A percentile compares a stretch with the other conserved stretches of the same genome.
phyloP scores from a whole-genome alignment of 176 grass and related monocot species.

The bread wheat (Triticum aestivum) region DNA sequence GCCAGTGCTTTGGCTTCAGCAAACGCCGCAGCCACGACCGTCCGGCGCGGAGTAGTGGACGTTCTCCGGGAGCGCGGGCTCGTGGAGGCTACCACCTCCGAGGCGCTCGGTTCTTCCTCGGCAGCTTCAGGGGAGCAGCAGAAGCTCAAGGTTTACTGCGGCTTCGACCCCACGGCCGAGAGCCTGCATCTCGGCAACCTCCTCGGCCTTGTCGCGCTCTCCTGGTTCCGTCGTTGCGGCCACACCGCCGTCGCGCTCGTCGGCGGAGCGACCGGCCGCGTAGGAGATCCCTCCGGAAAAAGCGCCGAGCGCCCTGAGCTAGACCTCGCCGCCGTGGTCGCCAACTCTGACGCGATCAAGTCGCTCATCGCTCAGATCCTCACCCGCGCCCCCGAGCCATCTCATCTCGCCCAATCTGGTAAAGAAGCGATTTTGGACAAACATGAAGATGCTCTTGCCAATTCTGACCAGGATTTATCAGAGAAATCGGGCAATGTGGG shows the following conservation, averaged over 20 bases:
- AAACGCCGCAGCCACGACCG: not conserved
- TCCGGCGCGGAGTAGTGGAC: constrained; percentile 53
- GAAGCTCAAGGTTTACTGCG: constrained; percentile 72
- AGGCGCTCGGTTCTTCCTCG: constrained; percentile 35
- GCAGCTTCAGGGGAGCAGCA: constrained; percentile 20
- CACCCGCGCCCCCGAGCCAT: constrained; percentile 24
- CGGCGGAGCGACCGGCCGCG: constrained; percentile 76
- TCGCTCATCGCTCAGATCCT: constrained; percentile 54
- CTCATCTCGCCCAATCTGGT: not conserved
- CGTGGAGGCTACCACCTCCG: constrained; percentile 73
- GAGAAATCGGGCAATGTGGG: constrained; percentile 1
- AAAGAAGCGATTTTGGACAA: not conserved
- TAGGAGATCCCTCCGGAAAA: constrained; percentile 86
- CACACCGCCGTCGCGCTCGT: constrained; percentile 75
- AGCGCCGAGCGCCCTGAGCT: constrained; percentile 81
- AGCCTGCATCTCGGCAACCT: constrained; percentile 91
- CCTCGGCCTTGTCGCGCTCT: constrained; percentile 77
- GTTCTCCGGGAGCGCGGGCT: constrained; percentile 85
- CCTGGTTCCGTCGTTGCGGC: constrained; percentile 91
- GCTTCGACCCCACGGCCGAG: constrained; percentile 90
- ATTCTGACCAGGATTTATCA: constrained; percentile 2
- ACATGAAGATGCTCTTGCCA: constrained; percentile 9
- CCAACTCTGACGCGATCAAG: constrained; percentile 66
- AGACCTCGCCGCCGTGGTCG: constrained; percentile 43
- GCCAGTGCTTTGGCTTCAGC: not conserved